Evolutionary conservation across 176 grass and related monocot species (phyloP), one percentile per base, ranked within the genome.

Genomic region (Eragrostis nindensis): DNA sequence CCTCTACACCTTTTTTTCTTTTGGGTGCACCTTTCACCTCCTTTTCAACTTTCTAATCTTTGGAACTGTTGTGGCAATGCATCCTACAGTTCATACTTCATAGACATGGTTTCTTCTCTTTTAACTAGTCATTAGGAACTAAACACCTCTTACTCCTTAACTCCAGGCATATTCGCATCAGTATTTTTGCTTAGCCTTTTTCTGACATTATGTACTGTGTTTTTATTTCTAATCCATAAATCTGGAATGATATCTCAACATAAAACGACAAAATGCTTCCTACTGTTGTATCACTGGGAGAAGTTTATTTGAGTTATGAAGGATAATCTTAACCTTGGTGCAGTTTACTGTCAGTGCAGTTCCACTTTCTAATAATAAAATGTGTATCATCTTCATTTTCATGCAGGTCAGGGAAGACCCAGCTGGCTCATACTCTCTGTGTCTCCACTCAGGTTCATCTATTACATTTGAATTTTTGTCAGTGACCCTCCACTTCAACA

Each of bases 351-450:
- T 65, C n/a, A 82, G 52, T 63, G 76, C 54, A 69, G 42, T 70
- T 70, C 79, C 56, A 45, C 8, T 82, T 76, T 61, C 21, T 25
- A 25, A 17, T 32, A 25, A 70, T 36, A 36, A 1, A 54, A 70
- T 32, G 47, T 29, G 25, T 26, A 48, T 26, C 27, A 18, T 62
- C 61, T 61, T 90, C 87, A 79, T 90, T 90, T 87, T 61, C n/a
- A 48, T 83, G 8, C 80, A 97, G 94, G 62, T 94, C 89, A 77
- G 92, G 90, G 65, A 93, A 98, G 81, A 98, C 92, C 61, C 92
- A 98, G 52, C 66, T 98, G 80, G 95, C 90, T 77, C 90, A 95
- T 74, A 95, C 92, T 71, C 76, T 93, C 1, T 94, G 83, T 53
- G 84, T 95, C 80, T 95, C 90, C 70, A 94, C 88, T 80, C 90